Percentiles rank a stretch among this genome's conserved stretches.
Evolutionary conservation across 768 basidiomycete genomes (phyloP).

Genomic region (Naganishia antarctica): DNA sequence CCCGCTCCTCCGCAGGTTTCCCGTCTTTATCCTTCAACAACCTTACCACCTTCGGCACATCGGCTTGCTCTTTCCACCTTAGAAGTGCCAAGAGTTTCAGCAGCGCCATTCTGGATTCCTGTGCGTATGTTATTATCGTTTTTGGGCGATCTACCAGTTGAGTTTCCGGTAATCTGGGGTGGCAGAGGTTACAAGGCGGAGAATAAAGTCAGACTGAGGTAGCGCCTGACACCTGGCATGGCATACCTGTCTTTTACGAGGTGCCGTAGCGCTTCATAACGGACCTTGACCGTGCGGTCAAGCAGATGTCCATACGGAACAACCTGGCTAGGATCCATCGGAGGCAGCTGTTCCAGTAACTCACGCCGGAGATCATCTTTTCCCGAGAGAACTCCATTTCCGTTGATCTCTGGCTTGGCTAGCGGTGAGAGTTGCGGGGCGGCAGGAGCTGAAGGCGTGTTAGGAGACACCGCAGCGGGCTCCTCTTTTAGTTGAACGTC

Average conservation of each 20-base stretch:
- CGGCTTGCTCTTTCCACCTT: slow-evolving; percentile 21
- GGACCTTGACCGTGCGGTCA: slow-evolving; percentile 3
- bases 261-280: slow-evolving; percentile 10
- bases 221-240: no score
- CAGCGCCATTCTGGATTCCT: slow-evolving; percentile 20
- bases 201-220: no score
- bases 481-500: no score
- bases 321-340: slow-evolving; percentile 17
- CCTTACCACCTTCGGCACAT: background rate
- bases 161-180: slow-evolving; percentile 1
- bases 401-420: background rate
- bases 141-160: slow-evolving; percentile 18
- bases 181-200: background rate
- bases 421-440: no score
- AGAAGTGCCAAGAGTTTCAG: slow-evolving; percentile 20
- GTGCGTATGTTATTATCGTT: slow-evolving; percentile 13
- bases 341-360: slow-evolving; percentile 11
- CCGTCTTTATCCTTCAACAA: background rate
- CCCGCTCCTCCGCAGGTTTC: background rate
- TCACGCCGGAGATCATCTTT: background rate
- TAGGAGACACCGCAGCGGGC: no score
- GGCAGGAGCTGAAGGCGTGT: no score
- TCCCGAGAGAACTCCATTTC: background rate
- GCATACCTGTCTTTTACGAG: slow-evolving; percentile 15
- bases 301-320: slow-evolving; percentile 14